Evolutionary conservation across 768 basidiomycete genomes (phyloP).

Genomic region (Termitomyces sp.): DNA sequence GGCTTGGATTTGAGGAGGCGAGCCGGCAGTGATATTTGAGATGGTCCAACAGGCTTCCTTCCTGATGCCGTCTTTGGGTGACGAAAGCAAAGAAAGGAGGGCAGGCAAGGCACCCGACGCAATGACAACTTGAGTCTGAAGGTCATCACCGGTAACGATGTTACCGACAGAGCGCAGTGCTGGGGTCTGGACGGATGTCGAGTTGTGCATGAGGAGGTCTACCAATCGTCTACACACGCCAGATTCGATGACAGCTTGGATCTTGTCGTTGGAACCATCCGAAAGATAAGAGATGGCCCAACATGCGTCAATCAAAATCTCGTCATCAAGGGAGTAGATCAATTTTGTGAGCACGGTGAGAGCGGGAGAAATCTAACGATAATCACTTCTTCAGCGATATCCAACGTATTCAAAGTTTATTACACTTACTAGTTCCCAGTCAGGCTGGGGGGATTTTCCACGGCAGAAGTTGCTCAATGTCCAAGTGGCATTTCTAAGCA

Average conservation of each 20-base stretch:
- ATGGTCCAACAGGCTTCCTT: constrained; percentile 99
- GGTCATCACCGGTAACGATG: constrained; percentile 98
- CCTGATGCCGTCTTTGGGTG: constrained; percentile 97
- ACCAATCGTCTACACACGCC: constrained; percentile 97
- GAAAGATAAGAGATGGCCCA: constrained; percentile 99
- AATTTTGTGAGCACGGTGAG: constrained; percentile 95
- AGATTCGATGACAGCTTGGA: constrained; percentile 98
- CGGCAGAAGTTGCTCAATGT: constrained; percentile 99
- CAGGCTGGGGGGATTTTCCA: constrained; percentile 96
- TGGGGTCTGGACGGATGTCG: constrained; percentile 95
- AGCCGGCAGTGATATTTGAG: constrained; percentile 96
- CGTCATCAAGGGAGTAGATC: constrained; percentile 98
- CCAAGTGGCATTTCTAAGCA: constrained; percentile 99
- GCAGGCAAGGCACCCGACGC: constrained; percentile 96
- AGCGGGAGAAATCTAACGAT: constrained; percentile 85
- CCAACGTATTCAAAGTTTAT: constrained; percentile 1
- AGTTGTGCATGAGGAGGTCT: constrained; percentile 92
- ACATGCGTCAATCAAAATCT: constrained; percentile 98
- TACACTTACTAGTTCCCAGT: constrained; percentile 88
- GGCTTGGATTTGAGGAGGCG: constrained; percentile 93
- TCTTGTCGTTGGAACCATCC: constrained; percentile 98
- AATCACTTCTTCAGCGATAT: constrained; percentile 12
- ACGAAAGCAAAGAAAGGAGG: constrained; percentile 86
- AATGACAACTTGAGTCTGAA: constrained; percentile 98
- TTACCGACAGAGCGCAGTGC: constrained; percentile 98